Base-by-base conservation (phyloP, 1,139 yeast genomes). In the Arxiozyma telluris region DNA sequence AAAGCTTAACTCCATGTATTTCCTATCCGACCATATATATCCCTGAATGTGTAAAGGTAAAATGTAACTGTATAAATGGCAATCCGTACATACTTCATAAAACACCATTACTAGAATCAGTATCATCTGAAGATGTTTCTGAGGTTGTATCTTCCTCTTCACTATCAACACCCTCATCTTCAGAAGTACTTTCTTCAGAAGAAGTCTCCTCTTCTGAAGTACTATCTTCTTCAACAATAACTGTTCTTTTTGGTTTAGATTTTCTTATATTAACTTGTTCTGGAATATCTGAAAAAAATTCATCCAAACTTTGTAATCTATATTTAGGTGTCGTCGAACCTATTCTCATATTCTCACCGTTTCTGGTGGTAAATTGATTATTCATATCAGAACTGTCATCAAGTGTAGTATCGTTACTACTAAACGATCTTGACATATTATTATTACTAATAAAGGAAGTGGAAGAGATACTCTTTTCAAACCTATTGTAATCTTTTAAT, bases 271-370 rank as follows among this genome's bases (percentile, higher is more conserved):
- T 15, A 3, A 21, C 45, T 34, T 38, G 18, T 23, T 22, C 61
- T 1, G 73, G 76, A 8, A 76, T 77, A 51, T 81, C 84, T 21
- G 86, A 87, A 64, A 90, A 85, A 67, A 89, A 89, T 57, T 90
- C 96, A 64, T 90, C 96, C 59, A 90, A 72, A 56, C 89, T 87
- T 69, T 86, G 96, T 50, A 86, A 72, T 59, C 79, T 80, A 64
- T 83, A 77, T 61, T 69, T 80, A 58, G 71, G 72, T 6, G 61
- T 60, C 27, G 53, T 27, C 11, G 48, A 43, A 9, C 43, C 8
- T 17, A 48, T 38, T 30, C 27, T 44, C 21, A 23, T 34, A 38
- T 22, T 45, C 3, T 18, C 22, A n/a, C 17, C 34, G 38, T n/a
- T 17, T 5, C 41, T 11, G 17, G 15, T 21, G 45, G 43, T n/a